Base-by-base conservation (phyloP, 768 basidiomycete species). In the Butyriboletus loyo region DNA sequence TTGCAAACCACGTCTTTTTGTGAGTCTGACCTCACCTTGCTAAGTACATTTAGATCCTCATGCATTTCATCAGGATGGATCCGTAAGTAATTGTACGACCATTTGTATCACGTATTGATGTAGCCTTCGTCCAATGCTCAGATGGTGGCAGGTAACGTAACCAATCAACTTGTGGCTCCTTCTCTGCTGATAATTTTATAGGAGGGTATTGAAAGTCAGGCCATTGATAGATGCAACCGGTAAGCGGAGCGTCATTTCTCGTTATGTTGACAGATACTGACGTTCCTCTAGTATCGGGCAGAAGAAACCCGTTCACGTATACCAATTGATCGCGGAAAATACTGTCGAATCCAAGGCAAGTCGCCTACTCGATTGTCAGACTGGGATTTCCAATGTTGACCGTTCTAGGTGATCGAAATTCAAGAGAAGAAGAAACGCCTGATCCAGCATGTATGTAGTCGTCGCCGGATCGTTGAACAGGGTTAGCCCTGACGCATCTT, bases 321-420 rank as follows among this genome's bases (percentile, higher is more conserved):
- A 92, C 63, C 92, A 94, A 61, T 72, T 95, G 43, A 92, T 95
- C 49, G 90, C 92, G 0, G 92, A 93, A 60, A 79, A 92, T 60
- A 95, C 92, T 0, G 85, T 94, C 1, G 92, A 95, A 68, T 80
- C 88, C 13, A 92, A 89, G 69, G 92, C 85, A 59, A 8, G 57
- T 54, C n/a, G 14, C n/a, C 13, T 28, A 4, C 25, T 46, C 43
- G 39, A 43, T 50, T 17, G 22, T 47, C 32, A 22, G 24, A 37
- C 19, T 10, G 10, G 5, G 32, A 40, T n/a, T 28, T 14, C 24
- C 37, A 21, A 53, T 9, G 28, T 24, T n/a, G 36, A 50, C 19
- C 28, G 2, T 32, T 52, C 32, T 63, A 80, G 83, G 84, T 88
- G 38, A 76, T 95, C 39, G 90, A 89, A 24, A 95, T 94, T 54